Base-by-base conservation (phyloP, 139 green algal species). In the Ostreobium quekettii region DNA sequence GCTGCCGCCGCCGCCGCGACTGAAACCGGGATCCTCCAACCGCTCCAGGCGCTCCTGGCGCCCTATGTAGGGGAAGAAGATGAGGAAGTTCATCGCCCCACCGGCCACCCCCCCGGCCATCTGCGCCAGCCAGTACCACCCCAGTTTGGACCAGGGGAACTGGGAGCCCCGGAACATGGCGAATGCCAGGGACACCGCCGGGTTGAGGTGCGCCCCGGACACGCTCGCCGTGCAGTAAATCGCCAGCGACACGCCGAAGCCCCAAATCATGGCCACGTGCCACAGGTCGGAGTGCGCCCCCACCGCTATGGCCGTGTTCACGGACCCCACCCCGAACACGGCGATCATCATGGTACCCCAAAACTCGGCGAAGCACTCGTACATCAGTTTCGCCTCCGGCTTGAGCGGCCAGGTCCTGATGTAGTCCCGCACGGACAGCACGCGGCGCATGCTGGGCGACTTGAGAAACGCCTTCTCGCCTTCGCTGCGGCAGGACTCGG, bases 181-280 rank as follows among this genome's bases (percentile, higher is more conserved):
- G 26, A 64, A 35, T 15, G 56, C 56, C 24, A 64, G 26, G 11
- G 56, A 64, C 29, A 64, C 29, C 8, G 56, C 56, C 15, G 56
- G 56, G 56, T 64, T 64, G 8, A 64, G 56, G 56, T 64, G 56
- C 15, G 56, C 56, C 8, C 56, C 56, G 8, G 56, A 64, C 26
- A 64, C 29, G 26, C 8, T 28, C 26, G 56, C 56, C 26, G 56
- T 64, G 56, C 26, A 32, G 56, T 64, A 64, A 15, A 64, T 64
- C 8, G 56, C 56, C 26, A 64, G 11, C 26, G 24, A 8, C 26
- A 64, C 56, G 8, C 26, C 56, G 26, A 32, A 64, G 26, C 56
- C 56, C 56, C 56, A 64, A 22, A 64, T 35, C 56, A 35, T 35
- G 8, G 56, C 56, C 26, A 64, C 26, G 26, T 64, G 56, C 56